Conservation (phyloP, 805 yeast genomes). For the Schwanniomyces polymorphus region DNA sequence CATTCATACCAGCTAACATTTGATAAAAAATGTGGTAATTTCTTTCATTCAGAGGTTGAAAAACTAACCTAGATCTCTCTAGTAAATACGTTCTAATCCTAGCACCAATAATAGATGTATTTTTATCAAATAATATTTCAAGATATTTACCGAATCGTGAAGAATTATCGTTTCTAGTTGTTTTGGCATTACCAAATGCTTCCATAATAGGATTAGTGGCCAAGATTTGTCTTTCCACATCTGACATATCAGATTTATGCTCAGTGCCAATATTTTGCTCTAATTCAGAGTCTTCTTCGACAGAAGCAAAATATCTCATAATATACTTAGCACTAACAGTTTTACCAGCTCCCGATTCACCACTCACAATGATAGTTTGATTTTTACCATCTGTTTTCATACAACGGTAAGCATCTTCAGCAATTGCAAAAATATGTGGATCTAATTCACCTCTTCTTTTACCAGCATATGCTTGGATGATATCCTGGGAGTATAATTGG, state of each 20-base stretch:
- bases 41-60: conserved; percentile 88
- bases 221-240: conserved; percentile 88
- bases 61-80: conserved; percentile 92
- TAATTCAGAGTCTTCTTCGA: conserved; percentile 52
- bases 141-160: conserved; percentile 96
- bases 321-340: conserved; percentile 96
- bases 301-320: conserved; percentile 96
- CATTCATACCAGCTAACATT: conserved; percentile 69
- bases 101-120: conserved; percentile 87
- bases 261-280: conserved; percentile 34
- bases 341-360: conserved; percentile 99
- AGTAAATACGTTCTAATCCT: conserved; percentile 87
- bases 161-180: conserved; percentile 95
- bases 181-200: conserved; percentile 97
- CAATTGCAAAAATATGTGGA: conserved; percentile 96
- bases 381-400: conserved; percentile 84
- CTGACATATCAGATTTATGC: conserved; percentile 68
- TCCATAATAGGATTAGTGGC: conserved; percentile 98
- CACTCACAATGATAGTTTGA: conserved; percentile 95
- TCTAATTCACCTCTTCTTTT: conserved; percentile 92
- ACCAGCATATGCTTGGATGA: conserved; percentile 93
- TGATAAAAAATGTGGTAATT: conserved; percentile 96
- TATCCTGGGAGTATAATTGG: conserved; percentile 85
- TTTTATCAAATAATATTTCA: conserved; percentile 79
- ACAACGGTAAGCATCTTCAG: conserved; percentile 94